These are phyloP conservation scores for Avena atlantica DNA, from an alignment of 176 grass and related monocot genomes.

Conservation along the genomic window DNA sequence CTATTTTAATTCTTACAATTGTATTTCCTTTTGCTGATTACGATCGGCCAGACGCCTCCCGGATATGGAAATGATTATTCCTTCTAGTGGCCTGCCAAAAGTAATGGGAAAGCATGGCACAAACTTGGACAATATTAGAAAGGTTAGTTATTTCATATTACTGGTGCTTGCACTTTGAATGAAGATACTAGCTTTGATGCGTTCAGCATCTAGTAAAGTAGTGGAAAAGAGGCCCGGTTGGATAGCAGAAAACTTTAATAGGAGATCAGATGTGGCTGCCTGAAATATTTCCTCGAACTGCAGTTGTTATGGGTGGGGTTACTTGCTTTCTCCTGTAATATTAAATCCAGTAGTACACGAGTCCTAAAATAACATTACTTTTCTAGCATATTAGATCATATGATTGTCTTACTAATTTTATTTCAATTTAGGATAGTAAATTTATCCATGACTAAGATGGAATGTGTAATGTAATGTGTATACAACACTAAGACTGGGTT, in stretches of 20 bases:
- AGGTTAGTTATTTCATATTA: constrained; percentile 65
- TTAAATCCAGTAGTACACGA: neutral
- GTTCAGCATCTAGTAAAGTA: constrained; percentile 9
- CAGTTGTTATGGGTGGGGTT: neutral
- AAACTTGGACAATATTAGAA: constrained; percentile 96
- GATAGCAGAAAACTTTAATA: neutral
- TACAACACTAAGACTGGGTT: neutral
- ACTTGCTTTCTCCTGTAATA: neutral
- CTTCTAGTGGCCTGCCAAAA: constrained; percentile 73
- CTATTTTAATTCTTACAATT: constrained; percentile 23
- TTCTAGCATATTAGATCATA: constrained; percentile 23
- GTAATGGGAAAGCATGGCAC: constrained; percentile 93
- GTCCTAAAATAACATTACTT: neutral
- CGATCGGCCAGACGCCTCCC: constrained; percentile 46
- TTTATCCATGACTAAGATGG: neutral
- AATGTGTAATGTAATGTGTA: neutral
- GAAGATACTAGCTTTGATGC: constrained; percentile 13
- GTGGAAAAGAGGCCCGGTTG: neutral
- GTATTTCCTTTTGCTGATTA: constrained; percentile 36
- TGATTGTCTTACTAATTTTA: neutral
- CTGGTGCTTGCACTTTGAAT: constrained; percentile 1
- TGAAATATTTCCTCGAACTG: neutral
- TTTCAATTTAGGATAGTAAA: neutral
- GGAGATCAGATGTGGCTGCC: neutral
- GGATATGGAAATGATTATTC: constrained; percentile 80